These are phyloP conservation scores for Aurinia saxatilis DNA, from an alignment of 345 rosid genomes.

Conservation along the genomic window DNA sequence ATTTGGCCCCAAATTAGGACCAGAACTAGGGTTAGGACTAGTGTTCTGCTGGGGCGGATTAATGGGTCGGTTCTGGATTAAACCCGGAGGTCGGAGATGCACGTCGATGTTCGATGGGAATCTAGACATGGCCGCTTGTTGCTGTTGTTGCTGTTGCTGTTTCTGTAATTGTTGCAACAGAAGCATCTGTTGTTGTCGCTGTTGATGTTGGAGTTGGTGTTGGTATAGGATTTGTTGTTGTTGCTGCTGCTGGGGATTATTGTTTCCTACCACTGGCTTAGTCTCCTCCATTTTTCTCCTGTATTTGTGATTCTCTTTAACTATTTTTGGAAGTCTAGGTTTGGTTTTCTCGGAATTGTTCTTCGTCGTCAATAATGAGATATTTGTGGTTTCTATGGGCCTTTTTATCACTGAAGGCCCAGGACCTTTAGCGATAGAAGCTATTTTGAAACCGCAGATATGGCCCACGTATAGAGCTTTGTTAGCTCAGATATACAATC, in stretches of 20 bases:
- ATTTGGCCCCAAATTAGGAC: conserved; percentile 33
- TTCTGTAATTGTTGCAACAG: conserved; percentile 39
- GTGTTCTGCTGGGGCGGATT: conserved; percentile 38
- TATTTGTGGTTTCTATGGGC: background rate
- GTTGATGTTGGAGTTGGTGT: conserved; percentile 38
- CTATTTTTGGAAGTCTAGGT: conserved; percentile 6
- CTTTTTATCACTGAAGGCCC: background rate
- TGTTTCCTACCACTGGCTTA: conserved; percentile 19
- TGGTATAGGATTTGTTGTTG: conserved; percentile 15
- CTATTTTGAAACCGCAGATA: no score
- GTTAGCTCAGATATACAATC: no score
- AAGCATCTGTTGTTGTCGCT: conserved; percentile 25
- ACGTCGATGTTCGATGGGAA: conserved; percentile 92
- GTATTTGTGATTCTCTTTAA: background rate
- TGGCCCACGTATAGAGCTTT: no score
- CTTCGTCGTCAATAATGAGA: background rate
- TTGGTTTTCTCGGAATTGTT: conserved; percentile 3
- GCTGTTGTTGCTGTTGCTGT: conserved; percentile 56
- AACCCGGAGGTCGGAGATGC: conserved; percentile 66
- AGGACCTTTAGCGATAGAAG: background rate
- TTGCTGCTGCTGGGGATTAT: conserved; percentile 20
- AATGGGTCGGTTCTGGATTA: conserved; percentile 49
- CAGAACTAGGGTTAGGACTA: conserved; percentile 29
- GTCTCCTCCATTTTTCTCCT: conserved; percentile 24
- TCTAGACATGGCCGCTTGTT: conserved; percentile 83